Percentiles rank a stretch among this genome's conserved stretches.
phyloP scores from a whole-genome alignment of 2,329 filamentous ascomycete genomes.

The Myrmaecium sp. region DNA sequence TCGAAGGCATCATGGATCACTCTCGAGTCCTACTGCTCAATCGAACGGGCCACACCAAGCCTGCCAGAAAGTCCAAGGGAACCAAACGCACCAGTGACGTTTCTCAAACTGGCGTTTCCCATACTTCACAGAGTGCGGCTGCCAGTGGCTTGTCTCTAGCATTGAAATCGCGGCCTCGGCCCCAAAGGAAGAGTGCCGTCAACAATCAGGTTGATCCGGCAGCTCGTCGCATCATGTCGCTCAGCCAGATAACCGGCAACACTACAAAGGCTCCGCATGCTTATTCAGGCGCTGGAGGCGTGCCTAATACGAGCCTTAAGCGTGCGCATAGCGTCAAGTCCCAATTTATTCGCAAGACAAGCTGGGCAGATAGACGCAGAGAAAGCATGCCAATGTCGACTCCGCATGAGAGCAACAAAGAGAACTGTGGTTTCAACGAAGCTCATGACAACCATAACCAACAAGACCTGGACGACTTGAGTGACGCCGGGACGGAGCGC shows the following conservation, averaged over 20 bases:
- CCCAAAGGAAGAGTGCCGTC: slow-evolving; percentile 21
- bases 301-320: slow-evolving; percentile 34
- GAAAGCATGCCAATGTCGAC: slow-evolving; percentile 8
- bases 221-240: slow-evolving; percentile 64
- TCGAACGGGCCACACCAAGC: slow-evolving; percentile 36
- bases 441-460: slow-evolving; percentile 22
- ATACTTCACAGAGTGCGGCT: slow-evolving; percentile 17
- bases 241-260: slow-evolving; percentile 79
- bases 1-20: slow-evolving; percentile 93
- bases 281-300: slow-evolving; percentile 11
- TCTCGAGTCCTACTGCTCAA: slow-evolving; percentile 77
- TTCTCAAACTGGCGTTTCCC: too few species aligned
- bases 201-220: slow-evolving; percentile 16
- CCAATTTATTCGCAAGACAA: slow-evolving; percentile 17
- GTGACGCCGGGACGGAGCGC: slow-evolving; percentile 23
- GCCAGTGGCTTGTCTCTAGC: slow-evolving; percentile 25
- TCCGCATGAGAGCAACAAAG: slow-evolving; percentile 23
- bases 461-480: slow-evolving; percentile 8
- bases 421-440: slow-evolving; percentile 29
- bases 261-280: slow-evolving; percentile 31
- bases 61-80: slow-evolving; percentile 18
- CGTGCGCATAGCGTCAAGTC: slow-evolving; percentile 25
- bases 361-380: slow-evolving; percentile 18
- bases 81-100: too few species aligned
- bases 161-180: slow-evolving; percentile 31